phyloP scores from a whole-genome alignment of 2,329 filamentous ascomycete genomes.

The Paracoccidioides lutzii region DNA sequence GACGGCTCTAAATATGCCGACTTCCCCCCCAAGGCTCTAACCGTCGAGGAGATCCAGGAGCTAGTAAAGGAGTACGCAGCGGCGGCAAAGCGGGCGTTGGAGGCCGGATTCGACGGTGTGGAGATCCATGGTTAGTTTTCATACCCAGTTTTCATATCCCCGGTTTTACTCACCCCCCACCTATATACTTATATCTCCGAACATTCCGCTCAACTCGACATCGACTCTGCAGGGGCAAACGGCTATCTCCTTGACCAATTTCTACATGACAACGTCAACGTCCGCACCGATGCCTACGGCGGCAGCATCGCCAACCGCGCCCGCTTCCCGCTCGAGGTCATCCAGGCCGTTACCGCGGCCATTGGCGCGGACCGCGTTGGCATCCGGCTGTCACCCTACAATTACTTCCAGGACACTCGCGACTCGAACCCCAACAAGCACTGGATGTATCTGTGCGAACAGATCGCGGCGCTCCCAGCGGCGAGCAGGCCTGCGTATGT shows the following conservation, averaged over 20 bases:
- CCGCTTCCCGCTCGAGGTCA: constrained; percentile 43
- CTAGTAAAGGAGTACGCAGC: constrained; percentile 32
- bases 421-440: constrained; percentile 52
- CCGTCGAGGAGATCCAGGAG: constrained; percentile 31
- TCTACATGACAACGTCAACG: constrained; percentile 35
- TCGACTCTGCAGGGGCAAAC: constrained; percentile 22
- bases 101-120: constrained; percentile 40
- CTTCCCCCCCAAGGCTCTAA: constrained; percentile 21
- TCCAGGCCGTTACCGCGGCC: constrained; percentile 29
- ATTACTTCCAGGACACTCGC: constrained; percentile 35
- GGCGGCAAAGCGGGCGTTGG: constrained; percentile 40
- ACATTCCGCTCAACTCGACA: background rate
- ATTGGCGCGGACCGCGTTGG: constrained; percentile 35
- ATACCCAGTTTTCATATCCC: background rate
- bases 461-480: constrained; percentile 38
- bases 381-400: constrained; percentile 34
- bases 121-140: constrained; percentile 31
- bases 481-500: constrained; percentile 46
- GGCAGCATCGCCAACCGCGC: constrained; percentile 39
- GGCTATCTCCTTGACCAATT: constrained; percentile 43
- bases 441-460: constrained; percentile 37
- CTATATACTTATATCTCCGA: background rate
- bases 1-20: background rate
- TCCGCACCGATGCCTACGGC: constrained; percentile 38
- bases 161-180: background rate